Conservation (phyloP, 768 basidiomycete species). For the Dioszegia crocea region DNA sequence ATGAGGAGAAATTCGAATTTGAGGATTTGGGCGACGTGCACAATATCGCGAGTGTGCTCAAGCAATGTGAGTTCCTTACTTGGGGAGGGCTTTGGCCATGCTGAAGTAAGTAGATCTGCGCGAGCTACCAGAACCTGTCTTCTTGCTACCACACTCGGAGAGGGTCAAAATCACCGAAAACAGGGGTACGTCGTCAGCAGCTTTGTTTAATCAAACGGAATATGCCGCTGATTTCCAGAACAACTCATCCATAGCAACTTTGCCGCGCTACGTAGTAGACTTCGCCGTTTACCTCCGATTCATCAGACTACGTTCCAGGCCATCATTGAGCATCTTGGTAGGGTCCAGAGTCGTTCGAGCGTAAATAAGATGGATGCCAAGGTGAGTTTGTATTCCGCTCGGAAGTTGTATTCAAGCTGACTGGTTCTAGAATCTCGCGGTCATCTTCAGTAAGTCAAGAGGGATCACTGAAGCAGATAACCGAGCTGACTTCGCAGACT, state of each 20-base stretch:
- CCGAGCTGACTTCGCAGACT: neutral
- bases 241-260: conserved; percentile 70
- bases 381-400: conserved; percentile 15
- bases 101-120: conserved; percentile 59
- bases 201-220: too few relatives aligned
- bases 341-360: conserved; percentile 62
- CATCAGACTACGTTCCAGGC: conserved; percentile 80
- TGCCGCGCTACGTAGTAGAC: conserved; percentile 74
- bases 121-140: conserved; percentile 83
- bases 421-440: conserved; percentile 66
- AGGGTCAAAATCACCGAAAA: conserved; percentile 75
- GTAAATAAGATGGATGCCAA: conserved; percentile 90
- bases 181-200: conserved; percentile 55
- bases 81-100: too few relatives aligned
- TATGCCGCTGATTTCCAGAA: conserved; percentile 52
- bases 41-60: conserved; percentile 76
- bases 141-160: conserved; percentile 73
- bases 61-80: conserved; percentile 52
- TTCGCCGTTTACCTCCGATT: conserved; percentile 73
- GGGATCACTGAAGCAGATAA: neutral
- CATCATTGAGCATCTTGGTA: conserved; percentile 74
- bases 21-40: conserved; percentile 68
- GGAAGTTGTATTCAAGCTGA: neutral
- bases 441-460: conserved; percentile 65
- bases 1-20: conserved; percentile 72